Conservation (phyloP, 805 yeast genomes). For the Metschnikowia vanudenii region DNA sequence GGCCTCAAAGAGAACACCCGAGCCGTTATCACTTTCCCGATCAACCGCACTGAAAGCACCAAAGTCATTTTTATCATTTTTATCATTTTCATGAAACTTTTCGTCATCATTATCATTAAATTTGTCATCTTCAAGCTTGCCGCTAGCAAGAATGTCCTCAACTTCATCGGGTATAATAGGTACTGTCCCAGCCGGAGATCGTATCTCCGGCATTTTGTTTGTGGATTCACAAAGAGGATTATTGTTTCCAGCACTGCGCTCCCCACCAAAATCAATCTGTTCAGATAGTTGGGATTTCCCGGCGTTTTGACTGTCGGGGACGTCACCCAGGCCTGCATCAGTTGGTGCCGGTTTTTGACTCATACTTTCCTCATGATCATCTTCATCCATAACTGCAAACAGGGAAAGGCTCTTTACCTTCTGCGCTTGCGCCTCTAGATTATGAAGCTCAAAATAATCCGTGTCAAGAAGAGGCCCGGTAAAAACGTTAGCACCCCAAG, state of each 20-base stretch:
- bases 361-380: slow-evolving; percentile 8
- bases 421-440: slow-evolving; percentile 24
- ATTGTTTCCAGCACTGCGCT: background rate
- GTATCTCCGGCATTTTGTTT: background rate
- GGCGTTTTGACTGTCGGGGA: background rate
- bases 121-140: background rate
- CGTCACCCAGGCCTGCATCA: background rate
- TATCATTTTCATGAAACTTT: background rate
- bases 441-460: slow-evolving; percentile 40
- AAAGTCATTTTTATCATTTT: too few relatives aligned
- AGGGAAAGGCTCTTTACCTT: slow-evolving; percentile 6
- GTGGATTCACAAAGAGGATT: background rate
- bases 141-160: slow-evolving; percentile 4
- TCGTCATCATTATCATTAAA: slow-evolving; percentile 1
- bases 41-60: too few relatives aligned
- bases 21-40: background rate
- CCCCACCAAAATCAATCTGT: background rate
- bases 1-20: background rate
- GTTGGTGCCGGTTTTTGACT: background rate
- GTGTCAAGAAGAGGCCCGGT: slow-evolving; percentile 60
- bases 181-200: background rate
- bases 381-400: slow-evolving; percentile 14
- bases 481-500: slow-evolving; percentile 64
- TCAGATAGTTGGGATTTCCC: too few relatives aligned
- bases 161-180: background rate